These are phyloP conservation scores for Strobilomyces confusus DNA, from an alignment of 768 basidiomycete species.

Conservation along the genomic window DNA sequence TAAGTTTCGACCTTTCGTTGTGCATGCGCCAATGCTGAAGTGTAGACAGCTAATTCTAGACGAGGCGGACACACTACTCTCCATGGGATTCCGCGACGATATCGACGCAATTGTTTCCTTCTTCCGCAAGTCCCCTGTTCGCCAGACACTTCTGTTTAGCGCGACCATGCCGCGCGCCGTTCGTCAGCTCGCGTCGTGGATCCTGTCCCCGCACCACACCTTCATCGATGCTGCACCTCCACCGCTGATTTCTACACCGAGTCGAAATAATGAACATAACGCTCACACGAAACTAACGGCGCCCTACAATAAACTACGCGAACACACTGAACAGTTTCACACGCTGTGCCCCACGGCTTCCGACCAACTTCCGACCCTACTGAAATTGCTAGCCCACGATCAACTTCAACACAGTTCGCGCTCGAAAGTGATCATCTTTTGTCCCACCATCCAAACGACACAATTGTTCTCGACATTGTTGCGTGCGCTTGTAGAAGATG, in stretches of 20 bases:
- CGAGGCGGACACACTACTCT: slow-evolving; percentile 86
- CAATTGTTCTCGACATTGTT: slow-evolving; percentile 68
- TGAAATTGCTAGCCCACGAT: slow-evolving; percentile 83
- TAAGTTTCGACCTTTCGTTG: slow-evolving; percentile 32
- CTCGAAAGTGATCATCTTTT: slow-evolving; percentile 80
- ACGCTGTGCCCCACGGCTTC: slow-evolving; percentile 64
- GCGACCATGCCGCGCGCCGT: slow-evolving; percentile 78
- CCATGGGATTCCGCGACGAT: slow-evolving; percentile 90
- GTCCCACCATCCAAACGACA: slow-evolving; percentile 82
- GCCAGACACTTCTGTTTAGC: slow-evolving; percentile 92
- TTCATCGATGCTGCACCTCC: slow-evolving; percentile 72
- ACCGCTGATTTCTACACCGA: slow-evolving; percentile 37
- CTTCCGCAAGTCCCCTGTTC: slow-evolving; percentile 57
- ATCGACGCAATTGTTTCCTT: slow-evolving; percentile 65
- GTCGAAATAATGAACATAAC: background rate
- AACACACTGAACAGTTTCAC: slow-evolving; percentile 77
- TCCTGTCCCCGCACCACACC: slow-evolving; percentile 55
- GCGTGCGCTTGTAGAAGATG: slow-evolving; percentile 38
- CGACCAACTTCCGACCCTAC: slow-evolving; percentile 73
- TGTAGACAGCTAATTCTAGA: slow-evolving; percentile 74
- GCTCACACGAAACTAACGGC: background rate
- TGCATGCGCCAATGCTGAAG: slow-evolving; percentile 2
- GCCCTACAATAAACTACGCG: slow-evolving; percentile 47
- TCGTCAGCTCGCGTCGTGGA: slow-evolving; percentile 60
- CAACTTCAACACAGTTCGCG: slow-evolving; percentile 64